These are phyloP conservation scores for Seiridium unicorne DNA, from an alignment of 2,329 filamentous ascomycete genomes.

Conservation along the genomic window DNA sequence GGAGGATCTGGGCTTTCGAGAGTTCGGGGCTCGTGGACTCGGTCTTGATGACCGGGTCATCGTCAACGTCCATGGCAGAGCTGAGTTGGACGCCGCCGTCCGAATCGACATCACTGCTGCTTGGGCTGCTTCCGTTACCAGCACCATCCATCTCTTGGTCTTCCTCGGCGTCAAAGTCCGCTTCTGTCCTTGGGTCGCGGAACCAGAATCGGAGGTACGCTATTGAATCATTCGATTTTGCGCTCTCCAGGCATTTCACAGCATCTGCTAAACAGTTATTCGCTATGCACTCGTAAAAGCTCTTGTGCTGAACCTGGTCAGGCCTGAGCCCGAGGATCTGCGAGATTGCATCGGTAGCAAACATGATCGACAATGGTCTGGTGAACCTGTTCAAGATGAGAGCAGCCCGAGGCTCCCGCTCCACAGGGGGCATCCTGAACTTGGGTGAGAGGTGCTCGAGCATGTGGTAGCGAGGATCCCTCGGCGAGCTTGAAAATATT, in stretches of 20 bases:
- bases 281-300: constrained; percentile 85
- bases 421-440: constrained; percentile 62
- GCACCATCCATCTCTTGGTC: constrained; percentile 16
- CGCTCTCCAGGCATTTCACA: constrained; percentile 75
- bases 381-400: constrained; percentile 87
- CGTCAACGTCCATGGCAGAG: constrained; percentile 40
- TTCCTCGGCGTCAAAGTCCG: constrained; percentile 44
- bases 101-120: constrained; percentile 34
- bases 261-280: constrained; percentile 75
- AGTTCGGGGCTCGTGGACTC: constrained; percentile 30
- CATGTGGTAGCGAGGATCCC: constrained; percentile 88
- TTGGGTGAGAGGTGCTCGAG: constrained; percentile 80
- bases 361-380: constrained; percentile 80
- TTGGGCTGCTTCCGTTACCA: constrained; percentile 18
- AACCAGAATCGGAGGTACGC: constrained; percentile 87
- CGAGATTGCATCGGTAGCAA: constrained; percentile 73
- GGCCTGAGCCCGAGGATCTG: constrained; percentile 74
- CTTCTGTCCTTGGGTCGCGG: constrained; percentile 65
- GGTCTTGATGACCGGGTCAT: constrained; percentile 33
- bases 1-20: constrained; percentile 27
- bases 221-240: constrained; percentile 88
- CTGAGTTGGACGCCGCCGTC: constrained; percentile 44
- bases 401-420: constrained; percentile 78
- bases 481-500: constrained; percentile 76
- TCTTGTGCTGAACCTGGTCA: constrained; percentile 68